These are phyloP conservation scores for Pezizomycotina sp. DNA, from an alignment of 2,329 filamentous ascomycete genomes.

Conservation along the genomic window DNA sequence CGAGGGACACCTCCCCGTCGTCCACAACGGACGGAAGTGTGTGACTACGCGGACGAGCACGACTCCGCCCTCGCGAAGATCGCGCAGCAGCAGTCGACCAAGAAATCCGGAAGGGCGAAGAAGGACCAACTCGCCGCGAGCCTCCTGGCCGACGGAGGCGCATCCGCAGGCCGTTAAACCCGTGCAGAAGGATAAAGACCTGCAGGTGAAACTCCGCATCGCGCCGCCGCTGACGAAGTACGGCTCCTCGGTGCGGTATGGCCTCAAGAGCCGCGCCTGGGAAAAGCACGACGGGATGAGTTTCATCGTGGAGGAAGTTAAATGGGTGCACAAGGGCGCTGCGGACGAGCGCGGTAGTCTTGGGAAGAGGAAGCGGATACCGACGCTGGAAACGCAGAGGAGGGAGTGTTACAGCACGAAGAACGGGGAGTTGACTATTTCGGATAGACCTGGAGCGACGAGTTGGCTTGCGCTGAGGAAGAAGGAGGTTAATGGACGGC, in stretches of 20 bases:
- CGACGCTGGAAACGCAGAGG: too few relatives aligned
- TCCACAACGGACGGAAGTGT: slow-evolving; percentile 33
- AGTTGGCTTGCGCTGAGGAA: too few relatives aligned
- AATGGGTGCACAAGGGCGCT: slow-evolving; percentile 67
- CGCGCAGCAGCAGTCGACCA: too few relatives aligned
- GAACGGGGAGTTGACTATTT: too few relatives aligned
- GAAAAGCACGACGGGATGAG: slow-evolving; percentile 71
- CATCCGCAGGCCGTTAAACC: slow-evolving; percentile 45
- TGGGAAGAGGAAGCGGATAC: slow-evolving; percentile 19
- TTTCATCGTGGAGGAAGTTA: slow-evolving; percentile 64
- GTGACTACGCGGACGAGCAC: slow-evolving; percentile 19
- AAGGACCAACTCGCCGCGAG: slow-evolving; percentile 26
- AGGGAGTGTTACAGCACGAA: too few relatives aligned
- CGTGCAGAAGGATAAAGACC: slow-evolving; percentile 52
- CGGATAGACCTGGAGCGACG: too few relatives aligned
- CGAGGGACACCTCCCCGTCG: slow-evolving; percentile 76
- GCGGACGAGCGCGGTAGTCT: slow-evolving; percentile 32
- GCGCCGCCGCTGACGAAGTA: slow-evolving; percentile 67
- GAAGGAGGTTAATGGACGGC: too few relatives aligned
- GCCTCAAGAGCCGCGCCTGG: slow-evolving; percentile 68
- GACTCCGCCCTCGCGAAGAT: slow-evolving; percentile 13
- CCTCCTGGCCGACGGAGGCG: slow-evolving; percentile 31
- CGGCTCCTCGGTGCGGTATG: slow-evolving; percentile 55
- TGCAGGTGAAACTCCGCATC: slow-evolving; percentile 74
- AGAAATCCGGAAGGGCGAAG: slow-evolving; percentile 14